Percentiles rank a stretch among this genome's conserved stretches.
Conservation (phyloP, 768 basidiomycete species). For the Lactarius sanguifluus region DNA sequence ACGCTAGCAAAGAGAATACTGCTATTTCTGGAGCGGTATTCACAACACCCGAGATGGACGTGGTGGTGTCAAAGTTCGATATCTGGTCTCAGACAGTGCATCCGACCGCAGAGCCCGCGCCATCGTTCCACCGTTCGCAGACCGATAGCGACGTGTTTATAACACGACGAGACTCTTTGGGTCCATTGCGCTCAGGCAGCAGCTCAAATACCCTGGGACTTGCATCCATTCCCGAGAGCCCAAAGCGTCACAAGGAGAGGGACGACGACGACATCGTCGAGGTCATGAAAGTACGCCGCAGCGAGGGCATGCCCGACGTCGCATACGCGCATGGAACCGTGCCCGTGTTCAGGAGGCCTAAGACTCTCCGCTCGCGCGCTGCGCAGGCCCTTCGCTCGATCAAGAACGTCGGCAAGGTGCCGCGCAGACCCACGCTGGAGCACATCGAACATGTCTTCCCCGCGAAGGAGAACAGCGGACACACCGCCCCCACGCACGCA, state of each 20-base stretch:
- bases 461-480: constrained; percentile 18
- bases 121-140: constrained; percentile 33
- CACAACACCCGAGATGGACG: constrained; percentile 36
- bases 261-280: constrained; percentile 39
- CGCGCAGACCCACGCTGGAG: constrained; percentile 24
- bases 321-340: constrained; percentile 27
- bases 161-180: constrained; percentile 32
- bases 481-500: background rate
- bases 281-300: constrained; percentile 38
- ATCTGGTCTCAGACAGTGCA: constrained; percentile 32
- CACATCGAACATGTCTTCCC: constrained; percentile 19
- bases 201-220: constrained; percentile 6
- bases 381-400: constrained; percentile 39
- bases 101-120: constrained; percentile 35
- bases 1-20: constrained; percentile 32
- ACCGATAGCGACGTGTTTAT: constrained; percentile 35
- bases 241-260: constrained; percentile 25
- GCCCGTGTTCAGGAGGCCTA: constrained; percentile 34
- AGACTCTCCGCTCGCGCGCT: constrained; percentile 38
- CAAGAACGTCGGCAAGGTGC: constrained; percentile 36
- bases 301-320: constrained; percentile 35
- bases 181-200: constrained; percentile 7
- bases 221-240: constrained; percentile 21
- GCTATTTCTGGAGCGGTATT: constrained; percentile 27
- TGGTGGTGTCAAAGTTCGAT: constrained; percentile 34